These are phyloP conservation scores for Kwoniella heveanensis DNA, from an alignment of 768 basidiomycete genomes.

Conservation along the genomic window DNA sequence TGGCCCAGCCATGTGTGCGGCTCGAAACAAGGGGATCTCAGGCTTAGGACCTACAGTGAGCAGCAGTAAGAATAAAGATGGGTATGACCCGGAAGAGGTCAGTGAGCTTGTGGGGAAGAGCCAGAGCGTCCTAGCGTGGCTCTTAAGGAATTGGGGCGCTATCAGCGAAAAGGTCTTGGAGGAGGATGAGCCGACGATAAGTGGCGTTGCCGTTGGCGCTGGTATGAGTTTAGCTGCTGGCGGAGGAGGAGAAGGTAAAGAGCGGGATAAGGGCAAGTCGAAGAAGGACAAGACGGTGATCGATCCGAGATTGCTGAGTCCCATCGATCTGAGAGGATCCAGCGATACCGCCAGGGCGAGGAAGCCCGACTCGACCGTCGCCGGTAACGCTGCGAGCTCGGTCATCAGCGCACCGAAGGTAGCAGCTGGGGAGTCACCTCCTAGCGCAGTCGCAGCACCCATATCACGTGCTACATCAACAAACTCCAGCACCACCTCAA, in stretches of 20 bases:
- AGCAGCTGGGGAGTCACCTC: no score
- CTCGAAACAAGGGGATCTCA: conserved; percentile 38
- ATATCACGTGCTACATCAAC: no score
- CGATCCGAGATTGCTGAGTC: conserved; percentile 38
- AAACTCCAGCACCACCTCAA: not conserved
- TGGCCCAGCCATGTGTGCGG: conserved; percentile 56
- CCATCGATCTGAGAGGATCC: conserved; percentile 39
- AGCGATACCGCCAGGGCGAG: conserved; percentile 6
- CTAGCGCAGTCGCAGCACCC: no score
- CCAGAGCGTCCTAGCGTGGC: conserved; percentile 39
- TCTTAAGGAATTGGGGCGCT: conserved; percentile 36
- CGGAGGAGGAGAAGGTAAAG: not conserved
- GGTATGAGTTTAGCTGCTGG: not conserved
- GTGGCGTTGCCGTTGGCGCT: not conserved
- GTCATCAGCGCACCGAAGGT: no score
- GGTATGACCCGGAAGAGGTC: conserved; percentile 35
- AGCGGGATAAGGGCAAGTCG: conserved; percentile 4
- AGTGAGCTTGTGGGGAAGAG: conserved; percentile 33
- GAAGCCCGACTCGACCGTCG: conserved; percentile 9
- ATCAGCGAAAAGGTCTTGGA: conserved; percentile 43
- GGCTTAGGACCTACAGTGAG: conserved; percentile 35
- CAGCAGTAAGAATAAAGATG: conserved; percentile 5
- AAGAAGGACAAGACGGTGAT: conserved; percentile 16
- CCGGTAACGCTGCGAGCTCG: no score
- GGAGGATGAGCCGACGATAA: conserved; percentile 10